A percentile compares a stretch with the other conserved stretches of the same genome.
These are phyloP conservation scores for Dimargaris xerosporica DNA, from an alignment of 192 early-diverging fungal genomes.

Conservation along the genomic window DNA sequence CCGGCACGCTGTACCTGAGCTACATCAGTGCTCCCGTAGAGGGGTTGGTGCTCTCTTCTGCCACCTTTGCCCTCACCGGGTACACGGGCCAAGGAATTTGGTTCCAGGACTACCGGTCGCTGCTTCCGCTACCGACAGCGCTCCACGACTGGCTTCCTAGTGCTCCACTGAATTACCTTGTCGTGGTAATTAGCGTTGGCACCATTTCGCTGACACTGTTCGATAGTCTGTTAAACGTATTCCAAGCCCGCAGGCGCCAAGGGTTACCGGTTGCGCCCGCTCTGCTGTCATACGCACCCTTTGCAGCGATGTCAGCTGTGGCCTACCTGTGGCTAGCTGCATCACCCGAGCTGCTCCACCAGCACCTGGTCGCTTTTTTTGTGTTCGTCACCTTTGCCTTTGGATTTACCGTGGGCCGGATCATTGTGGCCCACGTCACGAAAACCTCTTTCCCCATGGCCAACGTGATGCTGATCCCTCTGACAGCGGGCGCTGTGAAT, in stretches of 20 bases:
- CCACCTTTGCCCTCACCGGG: constrained; percentile 45
- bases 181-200: constrained; percentile 21
- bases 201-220: constrained; percentile 25
- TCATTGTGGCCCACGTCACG: constrained; percentile 78
- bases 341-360: constrained; percentile 45
- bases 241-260: constrained; percentile 37
- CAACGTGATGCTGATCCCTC: constrained; percentile 45
- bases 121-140: constrained; percentile 21
- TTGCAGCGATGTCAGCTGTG: constrained; percentile 30
- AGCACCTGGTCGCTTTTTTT: constrained; percentile 54
- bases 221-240: constrained; percentile 42
- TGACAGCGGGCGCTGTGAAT: constrained; percentile 42
- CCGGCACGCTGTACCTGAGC: constrained; percentile 66
- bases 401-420: constrained; percentile 66
- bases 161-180: constrained; percentile 13
- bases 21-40: constrained; percentile 86
- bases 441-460: constrained; percentile 65
- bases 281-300: constrained; percentile 48
- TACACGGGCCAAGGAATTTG: constrained; percentile 35
- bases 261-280: constrained; percentile 33
- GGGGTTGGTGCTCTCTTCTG: constrained; percentile 56
- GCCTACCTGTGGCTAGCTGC: constrained; percentile 46
- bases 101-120: constrained; percentile 16
- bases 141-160: constrained; percentile 15
- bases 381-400: constrained; percentile 55